phyloP scores from a whole-genome alignment of 2,329 filamentous ascomycete genomes.

The Colletotrichum orchidophilum region DNA sequence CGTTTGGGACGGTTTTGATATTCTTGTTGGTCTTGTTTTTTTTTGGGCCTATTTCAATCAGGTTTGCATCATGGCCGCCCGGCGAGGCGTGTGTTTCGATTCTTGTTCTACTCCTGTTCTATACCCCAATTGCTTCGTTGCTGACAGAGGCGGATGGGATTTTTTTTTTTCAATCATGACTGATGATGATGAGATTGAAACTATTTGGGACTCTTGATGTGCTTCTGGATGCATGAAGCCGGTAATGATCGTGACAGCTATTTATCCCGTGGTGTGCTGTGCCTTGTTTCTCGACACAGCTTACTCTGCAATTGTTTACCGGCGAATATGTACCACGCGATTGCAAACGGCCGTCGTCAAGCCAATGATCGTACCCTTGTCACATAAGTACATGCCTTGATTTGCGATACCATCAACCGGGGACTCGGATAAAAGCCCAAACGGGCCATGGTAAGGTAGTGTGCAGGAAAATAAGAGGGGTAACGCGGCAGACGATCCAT shows the following conservation, averaged over 20 bases:
- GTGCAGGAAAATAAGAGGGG: background rate
- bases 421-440: background rate
- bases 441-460: background rate
- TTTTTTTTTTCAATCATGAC: background rate
- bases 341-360: background rate
- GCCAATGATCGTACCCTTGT: background rate
- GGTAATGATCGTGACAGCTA: too few relatives aligned
- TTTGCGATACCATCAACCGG: background rate
- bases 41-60: background rate
- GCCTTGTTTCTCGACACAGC: too few relatives aligned
- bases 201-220: background rate
- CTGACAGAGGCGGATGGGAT: background rate
- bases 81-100: background rate
- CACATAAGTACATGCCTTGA: too few relatives aligned
- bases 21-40: background rate
- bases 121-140: constrained; percentile 4
- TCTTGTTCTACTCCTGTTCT: background rate
- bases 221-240: background rate
- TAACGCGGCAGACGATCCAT: background rate
- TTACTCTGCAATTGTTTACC: too few relatives aligned
- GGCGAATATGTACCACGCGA: too few relatives aligned
- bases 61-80: background rate
- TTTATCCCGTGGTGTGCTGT: too few relatives aligned
- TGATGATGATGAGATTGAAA: background rate
- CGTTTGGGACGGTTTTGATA: background rate